phyloP scores from a whole-genome alignment of 495 filamentous ascomycete genomes.

The Barbatosphaeria neglecta region DNA sequence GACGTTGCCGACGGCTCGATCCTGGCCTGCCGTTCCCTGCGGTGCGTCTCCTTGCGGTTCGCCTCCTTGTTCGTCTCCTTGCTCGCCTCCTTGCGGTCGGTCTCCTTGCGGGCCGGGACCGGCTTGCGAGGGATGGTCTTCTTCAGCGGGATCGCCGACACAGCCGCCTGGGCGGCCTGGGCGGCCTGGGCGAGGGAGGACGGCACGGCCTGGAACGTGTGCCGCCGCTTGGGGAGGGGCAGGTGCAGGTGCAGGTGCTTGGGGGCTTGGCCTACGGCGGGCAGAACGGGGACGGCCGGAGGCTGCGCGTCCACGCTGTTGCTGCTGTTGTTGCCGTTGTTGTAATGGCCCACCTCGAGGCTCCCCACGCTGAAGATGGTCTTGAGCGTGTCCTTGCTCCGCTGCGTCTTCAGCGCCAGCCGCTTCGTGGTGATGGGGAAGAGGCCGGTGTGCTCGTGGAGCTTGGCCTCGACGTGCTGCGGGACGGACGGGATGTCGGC shows the following conservation, averaged over 20 bases:
- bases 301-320: slow-evolving; percentile 14
- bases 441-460: slow-evolving; percentile 17
- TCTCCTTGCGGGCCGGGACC: slow-evolving; percentile 10
- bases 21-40: background rate
- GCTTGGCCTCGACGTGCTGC: slow-evolving; percentile 19
- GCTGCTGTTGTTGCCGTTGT: too few species aligned
- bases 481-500: slow-evolving; percentile 18
- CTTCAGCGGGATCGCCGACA: slow-evolving; percentile 13
- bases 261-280: slow-evolving; percentile 3
- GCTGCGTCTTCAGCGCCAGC: slow-evolving; percentile 18
- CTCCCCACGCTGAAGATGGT: slow-evolving; percentile 31
- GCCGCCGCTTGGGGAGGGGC: slow-evolving; percentile 14
- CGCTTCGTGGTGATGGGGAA: slow-evolving; percentile 19
- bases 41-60: background rate
- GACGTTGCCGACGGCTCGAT: background rate
- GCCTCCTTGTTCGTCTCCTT: background rate
- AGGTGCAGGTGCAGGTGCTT: slow-evolving; percentile 1
- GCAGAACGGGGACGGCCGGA: slow-evolving; percentile 1
- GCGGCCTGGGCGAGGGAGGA: slow-evolving; percentile 16
- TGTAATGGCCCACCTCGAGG: slow-evolving; percentile 15
- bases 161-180: slow-evolving; percentile 12
- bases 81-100: background rate
- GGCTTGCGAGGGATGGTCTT: slow-evolving; percentile 25
- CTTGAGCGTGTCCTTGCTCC: slow-evolving; percentile 27
- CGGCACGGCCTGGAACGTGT: slow-evolving; percentile 14